Percentiles rank a stretch among this genome's conserved stretches.
These are phyloP conservation scores for Cladochytrium replicatum DNA, from an alignment of 192 early-diverging fungal genomes.

Conservation along the genomic window DNA sequence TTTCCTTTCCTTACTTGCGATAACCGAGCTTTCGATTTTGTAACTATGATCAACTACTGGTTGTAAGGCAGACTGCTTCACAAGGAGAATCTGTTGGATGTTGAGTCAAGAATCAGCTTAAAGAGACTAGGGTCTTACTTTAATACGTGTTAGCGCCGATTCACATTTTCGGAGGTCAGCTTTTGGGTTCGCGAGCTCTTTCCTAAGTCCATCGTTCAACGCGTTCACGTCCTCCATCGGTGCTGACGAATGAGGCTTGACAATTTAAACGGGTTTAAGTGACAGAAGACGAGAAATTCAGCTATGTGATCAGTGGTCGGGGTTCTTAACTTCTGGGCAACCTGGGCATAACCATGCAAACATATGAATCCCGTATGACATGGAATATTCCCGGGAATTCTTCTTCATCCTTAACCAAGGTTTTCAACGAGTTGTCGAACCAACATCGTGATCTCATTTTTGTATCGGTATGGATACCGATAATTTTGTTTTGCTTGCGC, in stretches of 20 bases:
- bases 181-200: conserved; percentile 54
- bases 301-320: conserved; percentile 9
- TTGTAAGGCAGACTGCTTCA: no score
- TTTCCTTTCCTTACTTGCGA: no score
- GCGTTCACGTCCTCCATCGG: conserved; percentile 10
- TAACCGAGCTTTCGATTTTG: no score
- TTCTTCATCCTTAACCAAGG: conserved; percentile 9
- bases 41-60: no score
- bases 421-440: conserved; percentile 75
- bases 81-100: no score
- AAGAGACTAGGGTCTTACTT: conserved; percentile 36
- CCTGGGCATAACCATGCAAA: conserved; percentile 77
- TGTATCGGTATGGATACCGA: conserved; percentile 46
- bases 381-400: not conserved
- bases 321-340: conserved; percentile 85
- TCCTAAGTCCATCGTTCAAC: conserved; percentile 47
- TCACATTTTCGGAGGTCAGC: conserved; percentile 62
- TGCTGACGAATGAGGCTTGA: no score
- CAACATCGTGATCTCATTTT: conserved; percentile 69
- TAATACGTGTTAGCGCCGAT: conserved; percentile 51
- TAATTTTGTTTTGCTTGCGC: not conserved
- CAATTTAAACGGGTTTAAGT: conserved; percentile 15
- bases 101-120: no score
- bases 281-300: conserved; percentile 24
- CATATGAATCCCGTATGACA: conserved; percentile 69